Conservation (phyloP, 108 stramenopile species). For the Skeletonema menzelii region DNA sequence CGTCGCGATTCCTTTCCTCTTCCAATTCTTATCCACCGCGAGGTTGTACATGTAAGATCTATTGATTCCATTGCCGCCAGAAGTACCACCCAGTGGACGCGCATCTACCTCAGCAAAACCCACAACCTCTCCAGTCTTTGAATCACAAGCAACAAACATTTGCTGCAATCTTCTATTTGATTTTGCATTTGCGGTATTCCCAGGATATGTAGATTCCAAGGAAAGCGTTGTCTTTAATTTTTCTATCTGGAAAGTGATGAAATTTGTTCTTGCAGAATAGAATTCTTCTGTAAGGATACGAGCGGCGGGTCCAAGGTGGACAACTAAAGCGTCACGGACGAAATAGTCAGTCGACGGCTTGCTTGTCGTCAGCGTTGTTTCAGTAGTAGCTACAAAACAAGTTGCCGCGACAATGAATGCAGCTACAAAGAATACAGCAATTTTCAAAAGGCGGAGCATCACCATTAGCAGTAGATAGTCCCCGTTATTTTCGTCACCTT, state of each 20-base stretch:
- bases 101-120: constrained; percentile 72
- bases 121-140: constrained; percentile 44
- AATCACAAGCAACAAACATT: constrained; percentile 70
- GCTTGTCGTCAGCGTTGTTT: not conserved
- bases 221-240: constrained; percentile 55
- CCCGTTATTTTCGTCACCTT: too few species aligned
- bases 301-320: constrained; percentile 54
- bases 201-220: constrained; percentile 61
- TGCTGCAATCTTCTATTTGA: constrained; percentile 30
- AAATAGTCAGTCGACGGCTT: constrained; percentile 18
- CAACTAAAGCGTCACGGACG: constrained; percentile 38
- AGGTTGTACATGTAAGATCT: constrained; percentile 84
- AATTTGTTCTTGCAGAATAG: constrained; percentile 60
- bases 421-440: not conserved
- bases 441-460: not conserved
- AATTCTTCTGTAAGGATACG: constrained; percentile 71
- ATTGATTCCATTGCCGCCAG: constrained; percentile 9
- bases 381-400: not conserved
- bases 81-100: constrained; percentile 9
- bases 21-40: constrained; percentile 59
- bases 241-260: constrained; percentile 69
- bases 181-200: constrained; percentile 15
- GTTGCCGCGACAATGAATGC: not conserved
- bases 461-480: too few species aligned
- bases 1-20: constrained; percentile 62